Percentiles rank a stretch among this genome's conserved stretches.
Evolutionary conservation across 306 rosid genomes (phyloP).

Genomic region (Rubus idaeus): DNA sequence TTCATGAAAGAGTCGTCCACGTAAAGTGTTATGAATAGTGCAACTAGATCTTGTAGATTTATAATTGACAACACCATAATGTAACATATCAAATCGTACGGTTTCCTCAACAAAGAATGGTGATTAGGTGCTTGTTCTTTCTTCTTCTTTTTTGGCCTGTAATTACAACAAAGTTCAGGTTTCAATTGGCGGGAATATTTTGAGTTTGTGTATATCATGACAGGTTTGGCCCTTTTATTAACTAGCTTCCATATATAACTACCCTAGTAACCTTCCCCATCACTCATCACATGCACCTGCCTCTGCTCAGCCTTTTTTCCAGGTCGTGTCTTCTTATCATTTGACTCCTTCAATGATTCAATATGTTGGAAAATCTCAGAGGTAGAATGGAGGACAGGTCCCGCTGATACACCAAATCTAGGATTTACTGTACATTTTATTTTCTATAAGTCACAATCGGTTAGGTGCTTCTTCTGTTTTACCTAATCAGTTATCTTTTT

Average conservation of each 20-base stretch:
- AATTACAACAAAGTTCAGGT: not conserved
- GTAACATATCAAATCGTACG: not conserved
- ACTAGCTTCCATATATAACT: slow-evolving; percentile 36
- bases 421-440: not conserved
- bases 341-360: slow-evolving; percentile 9
- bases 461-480: not conserved
- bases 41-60: too few species aligned
- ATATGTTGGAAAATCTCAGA: not conserved
- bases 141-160: not conserved
- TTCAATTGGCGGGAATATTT: slow-evolving; percentile 17
- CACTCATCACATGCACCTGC: slow-evolving; percentile 20
- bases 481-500: not conserved
- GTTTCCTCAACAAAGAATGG: not conserved
- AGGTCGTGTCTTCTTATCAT: not conserved
- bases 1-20: not conserved
- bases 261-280: slow-evolving; percentile 10
- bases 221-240: slow-evolving; percentile 5
- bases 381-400: slow-evolving; percentile 1
- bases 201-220: slow-evolving; percentile 2
- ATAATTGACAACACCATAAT: not conserved
- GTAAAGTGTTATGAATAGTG: too few species aligned
- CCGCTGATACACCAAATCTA: slow-evolving; percentile 12
- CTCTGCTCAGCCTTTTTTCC: not conserved
- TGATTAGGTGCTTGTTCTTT: not conserved
- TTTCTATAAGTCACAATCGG: not conserved